Conservation (phyloP, 805 yeast species). For the Kuraishia cidri region DNA sequence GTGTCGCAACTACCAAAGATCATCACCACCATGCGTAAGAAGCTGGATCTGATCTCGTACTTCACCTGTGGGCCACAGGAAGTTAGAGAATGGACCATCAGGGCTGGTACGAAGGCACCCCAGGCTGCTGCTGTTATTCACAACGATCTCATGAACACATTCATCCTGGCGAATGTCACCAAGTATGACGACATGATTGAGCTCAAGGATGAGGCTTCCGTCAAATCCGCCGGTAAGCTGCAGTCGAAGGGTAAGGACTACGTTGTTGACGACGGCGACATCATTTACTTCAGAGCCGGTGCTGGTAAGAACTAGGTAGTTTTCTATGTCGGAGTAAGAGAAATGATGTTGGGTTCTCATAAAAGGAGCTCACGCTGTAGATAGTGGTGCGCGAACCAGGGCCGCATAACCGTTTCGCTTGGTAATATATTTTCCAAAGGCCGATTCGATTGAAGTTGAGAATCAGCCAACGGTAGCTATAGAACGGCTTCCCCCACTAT, state of each 20-base stretch:
- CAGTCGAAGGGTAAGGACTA: slow-evolving; percentile 71
- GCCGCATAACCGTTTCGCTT: too few relatives aligned
- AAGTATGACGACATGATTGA: slow-evolving; percentile 54
- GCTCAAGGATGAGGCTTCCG: slow-evolving; percentile 39
- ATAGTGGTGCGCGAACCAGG: too few relatives aligned
- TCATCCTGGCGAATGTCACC: slow-evolving; percentile 68
- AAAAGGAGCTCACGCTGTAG: too few relatives aligned
- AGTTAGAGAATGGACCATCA: slow-evolving; percentile 83
- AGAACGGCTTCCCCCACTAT: too few relatives aligned
- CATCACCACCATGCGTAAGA: slow-evolving; percentile 55
- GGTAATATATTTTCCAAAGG: too few relatives aligned
- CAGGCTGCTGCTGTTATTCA: slow-evolving; percentile 98
- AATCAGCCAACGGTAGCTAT: too few relatives aligned
- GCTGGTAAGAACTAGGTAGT: slow-evolving; percentile 39
- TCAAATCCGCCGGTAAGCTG: slow-evolving; percentile 51
- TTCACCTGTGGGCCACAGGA: slow-evolving; percentile 85
- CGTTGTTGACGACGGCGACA: slow-evolving; percentile 77
- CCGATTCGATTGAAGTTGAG: too few relatives aligned
- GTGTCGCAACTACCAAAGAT: slow-evolving; percentile 52
- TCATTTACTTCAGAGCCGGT: slow-evolving; percentile 63
- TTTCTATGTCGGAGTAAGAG: too few relatives aligned
- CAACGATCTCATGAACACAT: slow-evolving; percentile 75
- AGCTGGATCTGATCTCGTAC: slow-evolving; percentile 66
- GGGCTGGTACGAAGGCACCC: slow-evolving; percentile 89
- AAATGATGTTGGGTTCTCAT: too few relatives aligned